phyloP scores from a whole-genome alignment of 2,329 filamentous ascomycete genomes.

The Aureobasidium sp. region DNA sequence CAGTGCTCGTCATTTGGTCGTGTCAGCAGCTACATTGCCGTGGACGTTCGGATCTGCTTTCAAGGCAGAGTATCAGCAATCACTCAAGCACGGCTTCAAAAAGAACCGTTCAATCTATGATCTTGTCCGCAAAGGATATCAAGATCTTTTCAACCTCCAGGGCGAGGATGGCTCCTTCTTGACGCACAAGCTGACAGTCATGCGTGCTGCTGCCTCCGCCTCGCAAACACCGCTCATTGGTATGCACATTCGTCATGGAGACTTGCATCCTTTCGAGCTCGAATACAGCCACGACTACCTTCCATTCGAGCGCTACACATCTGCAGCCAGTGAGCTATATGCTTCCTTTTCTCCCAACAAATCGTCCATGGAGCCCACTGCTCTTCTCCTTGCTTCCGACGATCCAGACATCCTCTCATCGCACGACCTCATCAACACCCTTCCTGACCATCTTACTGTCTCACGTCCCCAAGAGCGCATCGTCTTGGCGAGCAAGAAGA shows the following conservation, averaged over 20 bases:
- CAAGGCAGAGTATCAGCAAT: slow-evolving; percentile 18
- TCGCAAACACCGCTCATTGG: slow-evolving; percentile 55
- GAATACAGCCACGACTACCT: slow-evolving; percentile 73
- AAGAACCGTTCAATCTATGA: slow-evolving; percentile 55
- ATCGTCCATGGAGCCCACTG: slow-evolving; percentile 18
- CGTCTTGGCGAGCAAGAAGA: slow-evolving; percentile 59
- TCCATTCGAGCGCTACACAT: slow-evolving; percentile 61
- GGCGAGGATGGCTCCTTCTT: slow-evolving; percentile 61
- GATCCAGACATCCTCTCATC: slow-evolving; percentile 68
- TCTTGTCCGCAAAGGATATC: slow-evolving; percentile 63
- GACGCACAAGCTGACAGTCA: slow-evolving; percentile 48
- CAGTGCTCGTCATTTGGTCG: slow-evolving; percentile 65
- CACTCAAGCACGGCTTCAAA: slow-evolving; percentile 25
- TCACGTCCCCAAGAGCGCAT: slow-evolving; percentile 67
- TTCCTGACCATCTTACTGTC: slow-evolving; percentile 24
- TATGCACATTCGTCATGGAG: slow-evolving; percentile 73
- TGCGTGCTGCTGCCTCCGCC: slow-evolving; percentile 43
- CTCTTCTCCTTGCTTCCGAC: slow-evolving; percentile 67
- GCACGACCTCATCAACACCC: slow-evolving; percentile 51
- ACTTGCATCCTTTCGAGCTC: slow-evolving; percentile 72
- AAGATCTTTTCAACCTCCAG: slow-evolving; percentile 65
- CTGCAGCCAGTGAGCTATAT: slow-evolving; percentile 44
- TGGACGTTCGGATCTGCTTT: slow-evolving; percentile 58
- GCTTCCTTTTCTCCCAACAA: slow-evolving; percentile 4
- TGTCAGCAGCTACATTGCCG: slow-evolving; percentile 60